Evolutionary conservation across 805 yeast species (phyloP).

Genomic region (Nakazawaea wyomingensis): DNA sequence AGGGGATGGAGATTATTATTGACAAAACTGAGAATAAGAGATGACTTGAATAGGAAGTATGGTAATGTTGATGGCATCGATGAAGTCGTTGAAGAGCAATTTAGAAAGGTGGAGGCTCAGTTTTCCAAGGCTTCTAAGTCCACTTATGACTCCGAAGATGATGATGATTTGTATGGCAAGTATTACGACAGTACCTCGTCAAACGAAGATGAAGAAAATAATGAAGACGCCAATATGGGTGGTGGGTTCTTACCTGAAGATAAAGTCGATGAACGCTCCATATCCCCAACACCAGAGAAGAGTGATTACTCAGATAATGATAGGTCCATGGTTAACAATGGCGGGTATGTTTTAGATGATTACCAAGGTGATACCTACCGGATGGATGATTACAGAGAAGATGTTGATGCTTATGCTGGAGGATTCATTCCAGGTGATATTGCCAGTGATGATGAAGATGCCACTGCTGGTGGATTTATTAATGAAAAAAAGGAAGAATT

Average conservation of each 20-base stretch:
- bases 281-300: not conserved
- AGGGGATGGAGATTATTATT: slow-evolving; percentile 50
- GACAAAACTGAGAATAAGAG: slow-evolving; percentile 42
- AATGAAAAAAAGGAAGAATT: no score
- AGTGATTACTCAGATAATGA: not conserved
- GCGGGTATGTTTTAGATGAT: not conserved
- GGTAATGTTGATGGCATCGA: slow-evolving; percentile 32
- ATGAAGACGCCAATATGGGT: slow-evolving; percentile 6
- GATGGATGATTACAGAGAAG: not conserved
- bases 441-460: no score
- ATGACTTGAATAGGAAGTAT: slow-evolving; percentile 42
- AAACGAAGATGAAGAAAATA: slow-evolving; percentile 14
- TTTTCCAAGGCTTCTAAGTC: slow-evolving; percentile 1
- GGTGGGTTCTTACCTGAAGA: slow-evolving; percentile 13
- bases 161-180: slow-evolving; percentile 20
- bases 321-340: no score
- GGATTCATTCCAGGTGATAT: no score
- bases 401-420: not conserved
- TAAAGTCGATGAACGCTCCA: not conserved
- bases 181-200: slow-evolving; percentile 14
- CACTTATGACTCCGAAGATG: slow-evolving; percentile 8
- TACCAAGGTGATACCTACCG: not conserved
- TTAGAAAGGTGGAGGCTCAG: slow-evolving; percentile 1
- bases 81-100: slow-evolving; percentile 9
- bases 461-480: no score